A percentile compares a stretch with the other conserved stretches of the same genome.
These are phyloP conservation scores for Penicillium janthinellum DNA, from an alignment of 2,329 filamentous ascomycete species.

Conservation along the genomic window DNA sequence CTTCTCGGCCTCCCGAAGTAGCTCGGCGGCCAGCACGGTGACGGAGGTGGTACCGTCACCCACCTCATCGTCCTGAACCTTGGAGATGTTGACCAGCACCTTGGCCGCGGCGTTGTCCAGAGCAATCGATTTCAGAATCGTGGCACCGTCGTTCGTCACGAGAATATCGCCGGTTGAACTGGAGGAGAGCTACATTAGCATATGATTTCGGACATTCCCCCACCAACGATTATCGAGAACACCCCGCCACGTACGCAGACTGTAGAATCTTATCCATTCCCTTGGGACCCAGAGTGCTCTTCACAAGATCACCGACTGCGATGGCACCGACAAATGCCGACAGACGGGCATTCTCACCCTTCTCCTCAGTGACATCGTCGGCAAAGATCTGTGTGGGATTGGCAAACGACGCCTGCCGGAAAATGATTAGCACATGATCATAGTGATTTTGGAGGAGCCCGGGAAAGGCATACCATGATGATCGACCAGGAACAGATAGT, in stretches of 20 bases:
- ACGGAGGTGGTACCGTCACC: conserved; percentile 99
- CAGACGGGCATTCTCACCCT: conserved; percentile 97
- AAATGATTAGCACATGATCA: conserved; percentile 4
- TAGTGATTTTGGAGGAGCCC: neutral
- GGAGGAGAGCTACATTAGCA: conserved; percentile 13
- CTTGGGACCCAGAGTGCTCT: conserved; percentile 95
- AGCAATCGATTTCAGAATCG: conserved; percentile 96
- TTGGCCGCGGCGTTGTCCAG: conserved; percentile 98
- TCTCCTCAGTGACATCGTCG: conserved; percentile 95
- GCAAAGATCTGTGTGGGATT: conserved; percentile 98
- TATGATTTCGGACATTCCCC: conserved; percentile 22
- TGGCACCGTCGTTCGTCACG: conserved; percentile 98
- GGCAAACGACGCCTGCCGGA: conserved; percentile 42
- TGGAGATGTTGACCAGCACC: conserved; percentile 98
- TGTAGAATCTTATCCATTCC: conserved; percentile 99
- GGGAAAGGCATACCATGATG: conserved; percentile 33
- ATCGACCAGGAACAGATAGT: conserved; percentile 25
- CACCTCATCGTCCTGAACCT: conserved; percentile 98
- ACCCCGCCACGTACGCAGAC: conserved; percentile 70
- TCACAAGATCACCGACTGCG: conserved; percentile 94
- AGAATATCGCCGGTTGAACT: conserved; percentile 95
- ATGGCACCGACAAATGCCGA: conserved; percentile 98
- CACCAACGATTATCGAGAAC: conserved; percentile 3
- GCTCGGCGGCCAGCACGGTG: conserved; percentile 88
- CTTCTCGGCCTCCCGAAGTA: conserved; percentile 94